Base-by-base conservation (phyloP, 768 basidiomycete genomes). In the Tylopilus balloui region DNA sequence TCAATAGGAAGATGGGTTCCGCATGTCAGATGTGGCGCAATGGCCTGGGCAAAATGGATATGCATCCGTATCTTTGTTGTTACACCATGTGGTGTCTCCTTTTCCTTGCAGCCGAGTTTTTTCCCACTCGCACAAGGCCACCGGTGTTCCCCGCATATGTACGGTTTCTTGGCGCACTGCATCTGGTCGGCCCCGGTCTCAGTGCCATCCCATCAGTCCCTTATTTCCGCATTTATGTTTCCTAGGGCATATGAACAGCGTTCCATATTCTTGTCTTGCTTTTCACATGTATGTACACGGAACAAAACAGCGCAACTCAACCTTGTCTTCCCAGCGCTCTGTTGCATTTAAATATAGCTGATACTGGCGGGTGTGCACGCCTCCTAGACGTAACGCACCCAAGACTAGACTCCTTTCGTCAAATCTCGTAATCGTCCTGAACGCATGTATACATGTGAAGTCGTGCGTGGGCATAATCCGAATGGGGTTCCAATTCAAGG, bases 401-500 rank as follows among this genome's bases (percentile, higher is more conserved):
- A 34, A 24, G 27, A 29, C 42, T n/a, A 42, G 17, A 12, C 28
- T 24, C 52, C 38, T 47, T 42, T 47, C 17, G 39, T 48, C 35
- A 48, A 21, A 45, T 61, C 38, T 36, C 53, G 62, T 62, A 60
- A 62, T 41, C 21, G 1, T 48, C 46, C 42, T 19, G 21, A 29
- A 31, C n/a, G 39, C 19, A 40, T 31, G 21, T 47, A 34, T 17
- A 25, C 45, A 29, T 56, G 46, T 38, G 32, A 29, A 5, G 11
- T 37, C 14, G 39, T 48, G 45, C 52, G 49, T 55, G 62, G 39
- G 42, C 24, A 48, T 42, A 19, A 59, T 40, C 45, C 35, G 28
- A 47, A 47, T 48, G 44, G 47, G 31, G 24, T 42, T 47, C 59
- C 49, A 47, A 53, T 61, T 61, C 47, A 6, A 61, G 55, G 9